These are phyloP conservation scores for Cucurbita maxima DNA, from an alignment of 306 rosid genomes.

Conservation along the genomic window DNA sequence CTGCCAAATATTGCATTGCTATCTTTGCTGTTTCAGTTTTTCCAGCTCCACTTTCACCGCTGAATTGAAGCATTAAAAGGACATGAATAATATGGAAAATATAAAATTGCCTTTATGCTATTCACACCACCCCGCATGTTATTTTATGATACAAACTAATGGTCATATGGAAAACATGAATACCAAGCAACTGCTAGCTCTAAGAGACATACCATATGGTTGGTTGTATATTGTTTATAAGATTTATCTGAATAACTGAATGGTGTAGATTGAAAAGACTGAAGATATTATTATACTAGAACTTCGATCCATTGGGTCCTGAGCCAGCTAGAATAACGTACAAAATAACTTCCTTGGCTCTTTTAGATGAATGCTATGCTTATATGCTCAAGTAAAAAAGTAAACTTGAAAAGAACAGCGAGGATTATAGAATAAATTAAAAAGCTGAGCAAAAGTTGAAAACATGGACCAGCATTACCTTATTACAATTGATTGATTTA, in stretches of 20 bases:
- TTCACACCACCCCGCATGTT: neutral
- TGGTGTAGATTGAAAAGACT: neutral
- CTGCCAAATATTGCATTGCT: conserved; percentile 95
- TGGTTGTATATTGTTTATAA: neutral
- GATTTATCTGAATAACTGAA: neutral
- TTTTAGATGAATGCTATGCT: neutral
- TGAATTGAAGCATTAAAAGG: conserved; percentile 7
- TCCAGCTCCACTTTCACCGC: conserved; percentile 99
- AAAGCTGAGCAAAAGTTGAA: neutral
- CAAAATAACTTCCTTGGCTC: neutral
- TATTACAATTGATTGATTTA: conserved; percentile 89
- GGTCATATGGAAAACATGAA: neutral
- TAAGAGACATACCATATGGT: neutral
- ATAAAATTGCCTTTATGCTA: neutral
- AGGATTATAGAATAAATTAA: neutral
- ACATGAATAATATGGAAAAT: conserved; percentile 13
- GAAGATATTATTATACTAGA: neutral
- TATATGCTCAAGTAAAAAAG: neutral
- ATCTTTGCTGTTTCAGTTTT: conserved; percentile 97
- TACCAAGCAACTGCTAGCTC: neutral
- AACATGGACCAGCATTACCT: conserved; percentile 31
- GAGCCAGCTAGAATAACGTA: neutral
- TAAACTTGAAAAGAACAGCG: neutral
- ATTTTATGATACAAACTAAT: neutral
- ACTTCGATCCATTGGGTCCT: neutral